Conservation (phyloP, 805 yeast species). For the Blastobotrys mokoenaii region DNA sequence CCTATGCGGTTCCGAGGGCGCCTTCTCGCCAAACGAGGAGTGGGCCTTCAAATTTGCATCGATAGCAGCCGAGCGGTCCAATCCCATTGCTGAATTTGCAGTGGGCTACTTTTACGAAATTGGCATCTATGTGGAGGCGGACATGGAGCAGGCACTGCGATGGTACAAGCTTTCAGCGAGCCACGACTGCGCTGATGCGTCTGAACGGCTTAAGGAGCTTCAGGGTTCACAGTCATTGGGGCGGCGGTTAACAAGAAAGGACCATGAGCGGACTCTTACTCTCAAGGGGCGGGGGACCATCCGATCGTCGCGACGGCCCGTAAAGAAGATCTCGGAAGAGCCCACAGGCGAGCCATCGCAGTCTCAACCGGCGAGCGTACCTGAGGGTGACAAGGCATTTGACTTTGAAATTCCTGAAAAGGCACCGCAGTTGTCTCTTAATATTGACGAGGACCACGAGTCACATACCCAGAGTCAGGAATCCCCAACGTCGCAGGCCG, state of each 20-base stretch:
- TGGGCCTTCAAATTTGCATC: constrained; percentile 64
- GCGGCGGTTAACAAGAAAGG: constrained; percentile 16
- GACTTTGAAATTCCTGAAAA: too few relatives aligned
- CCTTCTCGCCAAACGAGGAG: constrained; percentile 45
- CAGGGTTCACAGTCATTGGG: constrained; percentile 1
- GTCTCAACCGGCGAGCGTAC: not conserved
- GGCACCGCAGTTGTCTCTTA: too few relatives aligned
- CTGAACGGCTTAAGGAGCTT: constrained; percentile 20
- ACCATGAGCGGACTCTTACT: constrained; percentile 17
- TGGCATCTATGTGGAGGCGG: constrained; percentile 48
- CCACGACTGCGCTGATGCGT: constrained; percentile 36
- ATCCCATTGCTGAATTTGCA: constrained; percentile 58
- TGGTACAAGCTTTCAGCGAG: constrained; percentile 48
- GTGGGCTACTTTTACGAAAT: constrained; percentile 59
- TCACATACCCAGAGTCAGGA: too few relatives aligned
- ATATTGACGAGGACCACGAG: too few relatives aligned
- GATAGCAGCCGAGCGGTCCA: constrained; percentile 52
- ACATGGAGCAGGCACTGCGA: constrained; percentile 36
- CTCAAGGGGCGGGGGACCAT: constrained; percentile 16
- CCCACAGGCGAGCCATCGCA: constrained; percentile 1
- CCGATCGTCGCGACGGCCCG: constrained; percentile 6
- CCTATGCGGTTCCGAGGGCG: constrained; percentile 54
- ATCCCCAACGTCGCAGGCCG: too few relatives aligned
- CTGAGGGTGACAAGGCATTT: too few relatives aligned
- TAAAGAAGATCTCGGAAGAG: not conserved